Evolutionary conservation across 2,329 filamentous ascomycete species (phyloP).

Genomic region (Beauveria sp.): DNA sequence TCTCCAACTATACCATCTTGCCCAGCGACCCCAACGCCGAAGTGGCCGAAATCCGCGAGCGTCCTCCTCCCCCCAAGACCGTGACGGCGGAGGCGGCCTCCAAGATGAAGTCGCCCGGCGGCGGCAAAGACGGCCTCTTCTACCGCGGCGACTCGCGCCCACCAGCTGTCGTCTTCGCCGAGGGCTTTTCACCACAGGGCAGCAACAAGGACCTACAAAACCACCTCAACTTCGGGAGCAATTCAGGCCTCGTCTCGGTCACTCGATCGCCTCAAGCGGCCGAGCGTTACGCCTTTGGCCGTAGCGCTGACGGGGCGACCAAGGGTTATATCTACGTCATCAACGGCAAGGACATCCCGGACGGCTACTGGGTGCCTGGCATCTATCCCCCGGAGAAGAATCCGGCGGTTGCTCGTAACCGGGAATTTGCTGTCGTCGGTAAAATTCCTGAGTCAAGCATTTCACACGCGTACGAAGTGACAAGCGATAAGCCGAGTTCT

Average conservation of each 20-base stretch:
- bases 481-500: background rate
- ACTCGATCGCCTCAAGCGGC: background rate
- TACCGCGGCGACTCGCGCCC: conserved; percentile 12
- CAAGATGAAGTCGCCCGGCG: background rate
- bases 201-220: background rate
- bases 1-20: background rate
- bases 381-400: background rate
- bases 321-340: conserved; percentile 12
- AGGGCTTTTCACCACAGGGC: conserved; percentile 5
- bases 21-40: background rate
- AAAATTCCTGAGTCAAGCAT: background rate
- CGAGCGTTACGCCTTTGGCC: conserved; percentile 7
- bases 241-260: conserved; percentile 9
- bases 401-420: background rate
- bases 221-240: background rate
- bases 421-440: background rate
- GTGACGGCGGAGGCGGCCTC: background rate
- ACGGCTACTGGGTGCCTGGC: conserved; percentile 12
- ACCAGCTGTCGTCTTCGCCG: background rate
- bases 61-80: background rate
- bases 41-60: background rate
- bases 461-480: background rate
- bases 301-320: background rate
- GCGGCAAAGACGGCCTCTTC: conserved; percentile 6
- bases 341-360: background rate